Percentiles rank a stretch among this genome's conserved stretches.
phyloP scores from a whole-genome alignment of 2,329 filamentous ascomycete genomes.

The Rachicladosporium sp. region DNA sequence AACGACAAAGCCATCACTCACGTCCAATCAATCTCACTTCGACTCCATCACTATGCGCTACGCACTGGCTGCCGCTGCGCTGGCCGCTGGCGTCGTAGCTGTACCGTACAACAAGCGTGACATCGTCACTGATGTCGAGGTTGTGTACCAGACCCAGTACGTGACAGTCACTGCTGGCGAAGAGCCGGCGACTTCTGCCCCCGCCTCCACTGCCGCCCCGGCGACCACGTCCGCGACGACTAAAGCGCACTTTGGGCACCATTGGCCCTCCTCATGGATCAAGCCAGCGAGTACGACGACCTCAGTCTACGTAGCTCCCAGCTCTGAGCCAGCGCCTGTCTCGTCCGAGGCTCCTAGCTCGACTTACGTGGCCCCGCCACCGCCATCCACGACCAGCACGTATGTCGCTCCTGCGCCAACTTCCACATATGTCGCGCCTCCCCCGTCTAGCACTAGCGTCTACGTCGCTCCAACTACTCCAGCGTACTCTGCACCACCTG shows the following conservation, averaged over 20 bases:
- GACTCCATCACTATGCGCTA: constrained; percentile 23
- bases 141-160: constrained; percentile 21
- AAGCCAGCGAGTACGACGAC: not conserved
- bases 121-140: constrained; percentile 17
- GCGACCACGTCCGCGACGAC: constrained; percentile 3
- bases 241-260: constrained; percentile 13
- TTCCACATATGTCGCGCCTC: not conserved
- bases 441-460: not conserved
- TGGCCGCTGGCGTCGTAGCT: constrained; percentile 25
- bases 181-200: constrained; percentile 7
- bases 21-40: constrained; percentile 10
- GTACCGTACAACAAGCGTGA: constrained; percentile 20
- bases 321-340: constrained; percentile 8
- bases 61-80: constrained; percentile 22
- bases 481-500: constrained; percentile 2
- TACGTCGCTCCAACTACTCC: constrained; percentile 1
- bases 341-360: constrained; percentile 6
- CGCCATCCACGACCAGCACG: constrained; percentile 2
- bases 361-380: constrained; percentile 3
- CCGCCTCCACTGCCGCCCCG: constrained; percentile 6
- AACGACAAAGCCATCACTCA: constrained; percentile 5
- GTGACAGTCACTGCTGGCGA: constrained; percentile 23
- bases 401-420: constrained; percentile 1
- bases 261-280: constrained; percentile 4
- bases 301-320: constrained; percentile 8